Base-by-base conservation (phyloP, 768 basidiomycete species). In the Mycena capillaripes region DNA sequence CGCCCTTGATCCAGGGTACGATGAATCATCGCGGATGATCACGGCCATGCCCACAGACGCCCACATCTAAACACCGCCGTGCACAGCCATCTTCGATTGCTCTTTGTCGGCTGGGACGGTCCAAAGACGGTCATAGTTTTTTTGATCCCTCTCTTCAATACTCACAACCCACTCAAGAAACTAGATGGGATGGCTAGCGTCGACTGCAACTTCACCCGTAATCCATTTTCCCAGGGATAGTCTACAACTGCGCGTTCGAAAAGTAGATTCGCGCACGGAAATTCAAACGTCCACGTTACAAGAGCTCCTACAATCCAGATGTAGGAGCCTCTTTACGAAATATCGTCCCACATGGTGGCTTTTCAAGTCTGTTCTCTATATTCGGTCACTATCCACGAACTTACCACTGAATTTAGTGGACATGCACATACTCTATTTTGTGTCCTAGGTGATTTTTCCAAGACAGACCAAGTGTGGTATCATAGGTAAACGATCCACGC, bases 371-470 rank as follows among this genome's bases (percentile, higher is more conserved):
- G 61, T 16, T 21, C 27, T 21, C 27, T 23, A 4, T 11, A 11
- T 21, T 50, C 19, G 4, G 9, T 23, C 16, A 23, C 21, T 48
- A 4, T 7, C 14, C 25, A 44, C 23, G 14, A 6, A 32, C 59
- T 60, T 32, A 60, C 16, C 3, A 27, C 25, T n/a, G 8, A 7
- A 25, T 38, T 25, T 46, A 63, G 61, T 78, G 91, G 90, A 9
- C 90, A 92, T 77, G 74, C 91, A 9, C 91, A 92, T 75, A 92
- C 91, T 2, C 76, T 88, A 27, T 91, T 90, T 66, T 88, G 86
- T 66, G 89, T 89, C 3, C 48, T 89, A 9, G 90, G 90, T 4
- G 85, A 92, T 76, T 91, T 92, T 73, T 87, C 89, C 2, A 85
- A 85, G 64, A 82, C 84, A 44, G 89, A 92, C 78, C 81, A 80